Percentiles rank a stretch among this genome's conserved stretches.
These are phyloP conservation scores for Cercospora sp. DNA, from an alignment of 2,329 filamentous ascomycete species.

Conservation along the genomic window DNA sequence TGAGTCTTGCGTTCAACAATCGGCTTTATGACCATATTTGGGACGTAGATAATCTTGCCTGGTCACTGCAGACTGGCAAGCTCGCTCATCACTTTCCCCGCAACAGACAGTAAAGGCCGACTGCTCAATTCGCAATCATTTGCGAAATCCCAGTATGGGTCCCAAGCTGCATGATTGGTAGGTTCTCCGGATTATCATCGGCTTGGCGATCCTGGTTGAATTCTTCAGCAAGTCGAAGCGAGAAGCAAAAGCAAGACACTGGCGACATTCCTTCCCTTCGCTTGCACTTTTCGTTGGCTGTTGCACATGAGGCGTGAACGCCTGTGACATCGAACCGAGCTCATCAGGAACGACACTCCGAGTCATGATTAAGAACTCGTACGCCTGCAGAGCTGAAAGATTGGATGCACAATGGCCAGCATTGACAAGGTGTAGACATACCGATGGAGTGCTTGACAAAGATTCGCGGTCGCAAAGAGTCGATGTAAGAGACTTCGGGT, in stretches of 20 bases:
- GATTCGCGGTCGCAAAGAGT: neutral
- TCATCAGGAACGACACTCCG: neutral
- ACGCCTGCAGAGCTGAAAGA: neutral
- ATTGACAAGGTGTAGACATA: neutral
- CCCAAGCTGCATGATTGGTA: neutral
- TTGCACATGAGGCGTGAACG: neutral
- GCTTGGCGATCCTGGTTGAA: neutral
- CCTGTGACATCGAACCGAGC: neutral
- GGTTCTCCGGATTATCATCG: neutral
- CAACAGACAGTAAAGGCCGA: neutral
- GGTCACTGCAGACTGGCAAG: neutral
- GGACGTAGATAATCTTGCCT: neutral
- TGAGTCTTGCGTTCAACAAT: neutral
- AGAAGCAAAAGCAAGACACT: neutral
- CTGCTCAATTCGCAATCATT: neutral
- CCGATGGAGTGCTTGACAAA: neutral
- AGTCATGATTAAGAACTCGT: neutral
- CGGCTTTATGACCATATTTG: neutral
- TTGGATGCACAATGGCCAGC: neutral
- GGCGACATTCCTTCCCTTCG: neutral
- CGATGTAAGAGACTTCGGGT: neutral
- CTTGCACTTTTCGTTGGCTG: neutral
- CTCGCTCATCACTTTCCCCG: neutral
- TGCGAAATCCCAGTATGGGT: neutral
- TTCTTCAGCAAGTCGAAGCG: neutral